Base-by-base conservation (phyloP, 257 asterid genomes). In the Solanum paucissectum region DNA sequence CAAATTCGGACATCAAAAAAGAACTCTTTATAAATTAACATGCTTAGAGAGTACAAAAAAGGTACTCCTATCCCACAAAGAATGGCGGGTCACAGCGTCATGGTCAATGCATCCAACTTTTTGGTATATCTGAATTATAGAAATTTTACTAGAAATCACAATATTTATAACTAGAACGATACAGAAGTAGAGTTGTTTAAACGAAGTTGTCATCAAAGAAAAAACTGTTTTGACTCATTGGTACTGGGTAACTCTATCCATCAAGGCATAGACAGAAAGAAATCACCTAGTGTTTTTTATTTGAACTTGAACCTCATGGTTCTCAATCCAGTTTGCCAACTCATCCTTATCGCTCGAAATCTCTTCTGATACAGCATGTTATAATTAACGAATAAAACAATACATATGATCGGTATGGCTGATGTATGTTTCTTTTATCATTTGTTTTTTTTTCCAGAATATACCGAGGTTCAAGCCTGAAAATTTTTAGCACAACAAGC, bases 401-500 rank as follows among this genome's bases (percentile, higher is more conserved):
- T 27, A 27, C 74, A 13, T 27, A 12, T 14, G 5, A 27, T 75
- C 5, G 37, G 4, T 38, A 2, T 3, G 21, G 58, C 58, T 75
- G 58, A 76, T 76, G 6, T 12, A 12, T 40, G 33, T 12, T 38
- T 32, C 83, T 75, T 38, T 75, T 40, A 40, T 42, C 62, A 77
- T 77, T n/a, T 76, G 18, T 74, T 18, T 73, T 44, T 74, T 18
- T 14, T 76, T 25, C 40, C 34, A 14, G 77, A 71, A 29, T 71
- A 18, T 87, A 37, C 92, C 91, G 9, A 91, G 93, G 85, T 77
- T 89, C 23, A 36, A 87, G 60, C 58, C 88, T 1, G 91, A 88
- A 62, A 87, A 88, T 84, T 60, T 90, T 21, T 89, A 90, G 88
- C 87, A 87, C 9, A 91, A 89, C 89, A 86, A 87, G 23, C 18